Conservation (phyloP, 148 eudicot species). For the Heliamphora exappendiculata region DNA sequence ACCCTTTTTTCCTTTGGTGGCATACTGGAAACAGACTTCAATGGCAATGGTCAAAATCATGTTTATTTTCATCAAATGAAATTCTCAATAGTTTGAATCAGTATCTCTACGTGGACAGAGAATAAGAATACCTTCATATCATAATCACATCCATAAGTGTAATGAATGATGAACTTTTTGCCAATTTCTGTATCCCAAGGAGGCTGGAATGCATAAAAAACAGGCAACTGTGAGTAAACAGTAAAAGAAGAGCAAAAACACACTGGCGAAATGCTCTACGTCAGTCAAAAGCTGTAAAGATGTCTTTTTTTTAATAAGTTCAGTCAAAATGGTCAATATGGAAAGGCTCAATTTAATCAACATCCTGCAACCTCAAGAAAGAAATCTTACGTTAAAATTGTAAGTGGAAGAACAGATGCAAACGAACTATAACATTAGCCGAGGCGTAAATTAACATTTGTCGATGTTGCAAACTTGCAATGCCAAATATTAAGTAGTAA, state of each 20-base stretch:
- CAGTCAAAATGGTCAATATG: neutral
- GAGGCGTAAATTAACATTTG: no score
- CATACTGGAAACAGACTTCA: neutral
- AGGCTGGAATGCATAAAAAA: conserved; percentile 49
- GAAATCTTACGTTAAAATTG: neutral
- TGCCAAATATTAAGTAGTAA: no score
- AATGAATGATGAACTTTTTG: conserved; percentile 77
- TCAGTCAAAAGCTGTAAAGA: neutral
- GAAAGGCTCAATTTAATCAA: neutral
- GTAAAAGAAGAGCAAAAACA: neutral
- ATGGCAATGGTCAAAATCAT: neutral
- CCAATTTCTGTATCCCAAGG: conserved; percentile 94
- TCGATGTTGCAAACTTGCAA: no score
- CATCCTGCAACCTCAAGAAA: conserved; percentile 3
- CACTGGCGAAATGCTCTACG: neutral
- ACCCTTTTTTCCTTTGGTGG: neutral
- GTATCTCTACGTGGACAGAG: neutral
- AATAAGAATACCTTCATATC: conserved; percentile 63
- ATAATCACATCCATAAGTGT: conserved; percentile 97
- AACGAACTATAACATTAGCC: no score
- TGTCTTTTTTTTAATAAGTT: neutral
- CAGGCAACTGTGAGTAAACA: conserved; percentile 5
- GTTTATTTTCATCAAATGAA: neutral
- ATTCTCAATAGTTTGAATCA: neutral
- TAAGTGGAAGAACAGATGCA: neutral